Conservation (phyloP, 495 filamentous ascomycete genomes). For the Penicillium tannophilum region DNA sequence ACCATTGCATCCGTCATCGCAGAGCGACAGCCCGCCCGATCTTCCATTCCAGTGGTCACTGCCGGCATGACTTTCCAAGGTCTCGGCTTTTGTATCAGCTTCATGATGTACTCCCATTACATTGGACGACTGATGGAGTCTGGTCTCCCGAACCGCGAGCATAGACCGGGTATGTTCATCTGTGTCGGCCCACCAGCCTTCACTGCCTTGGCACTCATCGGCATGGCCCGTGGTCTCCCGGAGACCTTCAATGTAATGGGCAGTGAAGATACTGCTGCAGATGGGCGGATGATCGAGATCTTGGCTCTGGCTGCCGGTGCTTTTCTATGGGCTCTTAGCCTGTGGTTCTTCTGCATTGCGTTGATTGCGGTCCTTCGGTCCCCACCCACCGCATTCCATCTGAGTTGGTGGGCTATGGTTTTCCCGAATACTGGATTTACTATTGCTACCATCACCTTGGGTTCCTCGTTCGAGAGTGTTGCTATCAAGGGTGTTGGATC, state of each 20-base stretch:
- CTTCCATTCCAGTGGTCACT: constrained; percentile 44
- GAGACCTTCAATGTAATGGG: constrained; percentile 35
- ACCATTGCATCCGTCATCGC: constrained; percentile 50
- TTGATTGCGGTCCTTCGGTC: constrained; percentile 55
- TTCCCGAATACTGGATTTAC: constrained; percentile 53
- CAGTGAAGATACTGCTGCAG: constrained; percentile 30
- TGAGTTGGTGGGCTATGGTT: constrained; percentile 55
- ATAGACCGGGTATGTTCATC: constrained; percentile 69
- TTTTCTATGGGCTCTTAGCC: constrained; percentile 68
- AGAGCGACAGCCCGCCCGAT: constrained; percentile 36
- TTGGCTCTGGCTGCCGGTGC: constrained; percentile 54
- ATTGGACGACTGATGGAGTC: constrained; percentile 61
- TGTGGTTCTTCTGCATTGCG: constrained; percentile 73
- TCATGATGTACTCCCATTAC: constrained; percentile 56
- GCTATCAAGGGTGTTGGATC: constrained; percentile 42
- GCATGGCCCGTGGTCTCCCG: constrained; percentile 56
- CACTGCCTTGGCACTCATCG: constrained; percentile 69
- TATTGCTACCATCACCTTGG: constrained; percentile 49
- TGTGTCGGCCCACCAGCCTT: constrained; percentile 69
- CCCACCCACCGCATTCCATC: constrained; percentile 51
- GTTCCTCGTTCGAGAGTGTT: constrained; percentile 39
- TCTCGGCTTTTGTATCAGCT: constrained; percentile 45
- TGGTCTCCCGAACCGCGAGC: constrained; percentile 53
- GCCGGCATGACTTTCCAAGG: constrained; percentile 52
- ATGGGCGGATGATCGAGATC: constrained; percentile 46